Evolutionary conservation across 768 basidiomycete genomes (phyloP).

Genomic region (Xerocomellus amylosporus): DNA sequence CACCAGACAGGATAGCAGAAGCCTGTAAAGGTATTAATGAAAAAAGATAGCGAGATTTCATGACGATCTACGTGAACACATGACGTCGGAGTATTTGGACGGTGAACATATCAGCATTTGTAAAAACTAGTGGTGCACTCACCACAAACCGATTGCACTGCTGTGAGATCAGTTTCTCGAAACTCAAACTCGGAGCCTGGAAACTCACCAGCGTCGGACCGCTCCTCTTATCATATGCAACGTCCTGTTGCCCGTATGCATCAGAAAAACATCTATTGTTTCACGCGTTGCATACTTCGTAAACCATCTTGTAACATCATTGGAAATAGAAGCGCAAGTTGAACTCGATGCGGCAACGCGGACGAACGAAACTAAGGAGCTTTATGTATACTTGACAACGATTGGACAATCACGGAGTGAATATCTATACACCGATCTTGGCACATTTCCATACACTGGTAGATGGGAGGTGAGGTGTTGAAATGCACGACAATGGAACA

Average conservation of each 20-base stretch:
- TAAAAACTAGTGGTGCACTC: neutral
- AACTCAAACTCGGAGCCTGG: neutral
- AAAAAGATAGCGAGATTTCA: neutral
- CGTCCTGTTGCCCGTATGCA: neutral
- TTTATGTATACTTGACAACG: conserved; percentile 42
- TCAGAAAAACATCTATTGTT: neutral
- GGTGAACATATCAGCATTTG: neutral
- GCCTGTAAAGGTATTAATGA: neutral
- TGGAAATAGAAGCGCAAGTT: neutral
- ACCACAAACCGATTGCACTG: neutral
- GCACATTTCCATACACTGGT: conserved; percentile 68
- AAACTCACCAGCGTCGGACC: neutral
- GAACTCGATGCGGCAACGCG: neutral
- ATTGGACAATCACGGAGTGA: conserved; percentile 70
- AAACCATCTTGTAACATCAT: neutral
- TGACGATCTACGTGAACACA: neutral
- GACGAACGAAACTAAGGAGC: conserved; percentile 3
- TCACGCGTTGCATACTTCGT: neutral
- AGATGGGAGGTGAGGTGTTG: neutral
- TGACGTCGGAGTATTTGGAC: neutral
- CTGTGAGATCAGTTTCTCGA: neutral
- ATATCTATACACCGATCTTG: conserved; percentile 71
- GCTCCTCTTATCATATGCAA: neutral
- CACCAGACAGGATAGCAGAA: too few species aligned
- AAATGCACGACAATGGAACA: conserved; percentile 16